Evolutionary conservation across 176 grass and related monocot species (phyloP), one percentile per base, ranked within the genome.

Genomic region (Eleusine coracana): DNA sequence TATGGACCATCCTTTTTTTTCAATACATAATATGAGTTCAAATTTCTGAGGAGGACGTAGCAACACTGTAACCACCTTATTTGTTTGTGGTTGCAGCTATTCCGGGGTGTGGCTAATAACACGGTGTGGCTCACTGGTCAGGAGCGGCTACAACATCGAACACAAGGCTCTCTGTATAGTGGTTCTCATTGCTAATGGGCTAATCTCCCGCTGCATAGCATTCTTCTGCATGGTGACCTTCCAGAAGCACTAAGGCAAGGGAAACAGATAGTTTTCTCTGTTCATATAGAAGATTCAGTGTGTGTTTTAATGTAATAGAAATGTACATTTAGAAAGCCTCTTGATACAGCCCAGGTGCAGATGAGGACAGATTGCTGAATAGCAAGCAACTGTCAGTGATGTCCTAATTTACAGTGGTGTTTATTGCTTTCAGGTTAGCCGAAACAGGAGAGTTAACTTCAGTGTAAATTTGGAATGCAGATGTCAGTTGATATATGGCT

Each of bases 181-280:
- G 28, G 70, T 91, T 55, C 88, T 94, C 13, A 12, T 86, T 15
- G 80, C 65, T 29, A 84, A 94, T n/a, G 92, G 92, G 42, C 0
- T 94, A 58, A 23, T 91, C 38, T 94, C 86, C 73, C 89, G 89
- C 13, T 89, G 89, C 15, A 31, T 89, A 50, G 92, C 92, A 18
- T 94, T 94, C 81, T 91, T 94, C 75, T 94, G 86, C 56, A 89
- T 94, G 89, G 87, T 94, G 51, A 80, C 70, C 20, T 89, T 87
- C 84, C 92, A 94, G 54, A 89, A 87, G 86, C 81, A 91, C 71
- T 91, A 27, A 86, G 44, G 31, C 82, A 73, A 68, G 48, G 27
- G 34, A 60, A 80, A 28, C 54, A 17, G 44, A 25, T 11, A 41
- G 4, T 29, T 36, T 52, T 63, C 38, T 66, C 28, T 68, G 66